Percentiles rank a stretch among this genome's conserved stretches.
Evolutionary conservation across 495 filamentous ascomycete genomes (phyloP).

Genomic region (Talaromyces wortmannii): DNA sequence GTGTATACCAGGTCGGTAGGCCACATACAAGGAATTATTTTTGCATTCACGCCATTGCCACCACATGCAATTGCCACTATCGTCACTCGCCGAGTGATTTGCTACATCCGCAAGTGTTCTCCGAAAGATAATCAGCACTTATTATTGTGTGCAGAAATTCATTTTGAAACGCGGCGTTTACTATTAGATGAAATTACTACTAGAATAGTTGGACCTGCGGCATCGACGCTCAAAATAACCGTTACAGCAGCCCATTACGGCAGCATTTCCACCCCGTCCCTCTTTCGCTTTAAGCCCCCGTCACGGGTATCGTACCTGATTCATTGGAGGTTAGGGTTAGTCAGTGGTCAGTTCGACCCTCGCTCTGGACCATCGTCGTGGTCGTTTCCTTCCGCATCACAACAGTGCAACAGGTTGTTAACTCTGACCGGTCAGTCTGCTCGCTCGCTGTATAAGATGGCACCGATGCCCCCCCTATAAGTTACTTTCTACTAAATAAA

Average conservation of each 20-base stretch:
- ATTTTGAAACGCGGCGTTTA: too few species aligned
- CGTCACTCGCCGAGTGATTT: too few species aligned
- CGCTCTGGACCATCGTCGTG: neutral
- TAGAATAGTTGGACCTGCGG: constrained; percentile 19
- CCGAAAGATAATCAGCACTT: too few species aligned
- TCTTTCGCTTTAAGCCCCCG: constrained; percentile 4
- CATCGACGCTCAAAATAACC: constrained; percentile 17
- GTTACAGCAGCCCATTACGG: constrained; percentile 11
- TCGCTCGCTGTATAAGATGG: constrained; percentile 13
- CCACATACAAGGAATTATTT: too few species aligned
- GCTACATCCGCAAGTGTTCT: too few species aligned
- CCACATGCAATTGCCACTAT: too few species aligned
- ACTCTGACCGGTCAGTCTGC: constrained; percentile 5
- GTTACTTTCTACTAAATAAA: too few species aligned
- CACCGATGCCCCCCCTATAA: constrained; percentile 8
- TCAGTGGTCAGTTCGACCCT: neutral
- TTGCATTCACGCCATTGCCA: too few species aligned
- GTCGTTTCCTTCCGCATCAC: neutral
- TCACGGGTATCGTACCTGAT: constrained; percentile 1
- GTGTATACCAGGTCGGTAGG: too few species aligned
- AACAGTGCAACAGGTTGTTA: constrained; percentile 8
- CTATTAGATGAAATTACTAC: constrained; percentile 1
- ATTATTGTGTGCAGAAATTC: too few species aligned
- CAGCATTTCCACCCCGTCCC: constrained; percentile 5
- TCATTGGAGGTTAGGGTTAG: neutral